phyloP scores from a whole-genome alignment of 202 grass and related monocot species.

The Schoenoplectus tabernaemontani region DNA sequence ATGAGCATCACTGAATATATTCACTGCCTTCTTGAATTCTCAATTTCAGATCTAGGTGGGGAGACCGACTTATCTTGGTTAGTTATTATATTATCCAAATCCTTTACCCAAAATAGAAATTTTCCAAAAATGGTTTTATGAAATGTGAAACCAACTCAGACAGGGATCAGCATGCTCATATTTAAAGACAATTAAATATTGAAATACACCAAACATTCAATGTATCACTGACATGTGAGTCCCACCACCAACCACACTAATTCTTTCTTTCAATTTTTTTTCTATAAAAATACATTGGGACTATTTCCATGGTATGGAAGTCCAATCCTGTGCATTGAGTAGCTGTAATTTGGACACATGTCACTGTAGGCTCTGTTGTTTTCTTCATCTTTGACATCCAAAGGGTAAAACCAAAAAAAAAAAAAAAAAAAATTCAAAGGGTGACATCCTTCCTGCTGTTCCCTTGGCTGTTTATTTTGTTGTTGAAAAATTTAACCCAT shows the following conservation, averaged over 20 bases:
- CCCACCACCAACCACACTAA: neutral
- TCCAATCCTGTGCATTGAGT: neutral
- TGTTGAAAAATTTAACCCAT: neutral
- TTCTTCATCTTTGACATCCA: neutral
- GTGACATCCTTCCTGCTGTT: neutral
- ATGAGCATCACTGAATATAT: neutral
- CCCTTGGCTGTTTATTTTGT: neutral
- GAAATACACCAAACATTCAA: neutral
- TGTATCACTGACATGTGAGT: neutral
- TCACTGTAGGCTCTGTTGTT: neutral
- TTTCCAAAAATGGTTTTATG: neutral
- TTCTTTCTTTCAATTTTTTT: neutral
- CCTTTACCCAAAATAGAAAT: constrained; percentile 1
- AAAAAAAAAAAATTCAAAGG: neutral
- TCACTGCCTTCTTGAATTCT: neutral
- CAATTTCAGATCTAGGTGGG: neutral
- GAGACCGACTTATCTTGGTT: neutral
- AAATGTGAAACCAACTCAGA: neutral
- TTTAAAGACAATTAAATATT: neutral
- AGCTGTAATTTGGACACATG: neutral
- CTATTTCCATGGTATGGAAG: neutral
- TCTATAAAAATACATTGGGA: neutral
- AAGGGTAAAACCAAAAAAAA: neutral
- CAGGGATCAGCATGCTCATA: neutral
- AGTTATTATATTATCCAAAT: neutral